A percentile compares a stretch with the other conserved stretches of the same genome.
phyloP scores from a whole-genome alignment of 2,329 filamentous ascomycete genomes.

The Macrophomina pseudophaseolina region DNA sequence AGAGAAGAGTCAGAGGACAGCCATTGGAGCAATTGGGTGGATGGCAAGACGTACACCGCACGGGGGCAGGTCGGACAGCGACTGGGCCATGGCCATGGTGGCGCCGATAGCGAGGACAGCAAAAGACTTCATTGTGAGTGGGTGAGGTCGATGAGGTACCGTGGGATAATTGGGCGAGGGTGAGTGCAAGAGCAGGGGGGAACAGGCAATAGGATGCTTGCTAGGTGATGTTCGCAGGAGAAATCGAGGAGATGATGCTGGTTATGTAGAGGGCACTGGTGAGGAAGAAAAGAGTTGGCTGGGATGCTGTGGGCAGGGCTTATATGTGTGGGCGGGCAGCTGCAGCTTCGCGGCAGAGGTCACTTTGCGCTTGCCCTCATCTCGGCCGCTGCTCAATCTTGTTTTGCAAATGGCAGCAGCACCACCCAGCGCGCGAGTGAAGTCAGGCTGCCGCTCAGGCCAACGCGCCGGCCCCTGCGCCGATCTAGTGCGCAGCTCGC shows the following conservation, averaged over 20 bases:
- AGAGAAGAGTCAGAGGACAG: background rate
- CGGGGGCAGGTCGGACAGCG: conserved; percentile 32
- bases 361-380: conserved; percentile 29
- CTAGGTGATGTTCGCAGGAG: conserved; percentile 20
- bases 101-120: conserved; percentile 43
- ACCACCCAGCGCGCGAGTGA: conserved; percentile 5
- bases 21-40: background rate
- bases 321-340: conserved; percentile 26
- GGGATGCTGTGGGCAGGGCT: conserved; percentile 17
- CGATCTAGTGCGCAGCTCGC: conserved; percentile 15
- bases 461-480: conserved; percentile 18
- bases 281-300: conserved; percentile 21
- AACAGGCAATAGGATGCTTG: conserved; percentile 17
- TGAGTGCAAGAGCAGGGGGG: background rate
- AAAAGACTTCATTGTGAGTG: conserved; percentile 44
- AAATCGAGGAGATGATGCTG: conserved; percentile 13
- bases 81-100: conserved; percentile 43
- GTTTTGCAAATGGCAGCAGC: conserved; percentile 19
- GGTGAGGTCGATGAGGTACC: conserved; percentile 27
- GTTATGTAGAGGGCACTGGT: conserved; percentile 27
- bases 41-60: conserved; percentile 32
- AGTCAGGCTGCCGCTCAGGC: conserved; percentile 16
- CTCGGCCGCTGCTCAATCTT: conserved; percentile 20
- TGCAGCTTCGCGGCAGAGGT: conserved; percentile 21
- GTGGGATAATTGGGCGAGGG: background rate